Evolutionary conservation across 208 protist genomes (phyloP).

Genomic region (Leishmania amazonensis): DNA sequence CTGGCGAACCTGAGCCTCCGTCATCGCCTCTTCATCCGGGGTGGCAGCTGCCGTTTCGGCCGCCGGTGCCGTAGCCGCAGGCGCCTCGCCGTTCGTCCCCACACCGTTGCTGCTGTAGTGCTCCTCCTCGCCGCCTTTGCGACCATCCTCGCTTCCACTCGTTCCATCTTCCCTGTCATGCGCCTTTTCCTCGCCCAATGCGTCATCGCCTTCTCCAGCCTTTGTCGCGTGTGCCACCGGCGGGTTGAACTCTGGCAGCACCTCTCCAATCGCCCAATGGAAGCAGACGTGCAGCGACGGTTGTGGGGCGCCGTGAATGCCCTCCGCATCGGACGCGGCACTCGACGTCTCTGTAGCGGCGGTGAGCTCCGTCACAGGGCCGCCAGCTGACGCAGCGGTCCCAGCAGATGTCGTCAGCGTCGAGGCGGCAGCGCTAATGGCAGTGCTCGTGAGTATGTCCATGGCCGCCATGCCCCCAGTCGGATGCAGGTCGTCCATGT

Average conservation of each 20-base stretch:
- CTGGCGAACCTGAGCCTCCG: background rate
- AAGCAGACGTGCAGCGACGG: conserved; percentile 28
- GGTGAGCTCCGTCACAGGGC: conserved; percentile 5
- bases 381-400: background rate
- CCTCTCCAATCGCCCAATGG: conserved; percentile 30
- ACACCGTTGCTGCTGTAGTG: background rate
- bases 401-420: background rate
- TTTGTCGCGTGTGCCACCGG: background rate
- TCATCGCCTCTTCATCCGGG: background rate
- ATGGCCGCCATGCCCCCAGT: conserved; percentile 23
- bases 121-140: background rate
- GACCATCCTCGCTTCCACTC: background rate
- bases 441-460: conserved; percentile 26
- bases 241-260: background rate
- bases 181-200: background rate
- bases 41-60: background rate
- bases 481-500: conserved; percentile 14
- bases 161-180: background rate
- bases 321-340: background rate
- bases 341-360: background rate
- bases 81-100: background rate
- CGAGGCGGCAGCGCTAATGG: conserved; percentile 16
- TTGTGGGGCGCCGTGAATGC: background rate
- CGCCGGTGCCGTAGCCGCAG: background rate
- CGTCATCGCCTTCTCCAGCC: background rate